Evolutionary conservation across 2,329 filamentous ascomycete genomes (phyloP).

Genomic region (Sclerotinia trifoliorum): DNA sequence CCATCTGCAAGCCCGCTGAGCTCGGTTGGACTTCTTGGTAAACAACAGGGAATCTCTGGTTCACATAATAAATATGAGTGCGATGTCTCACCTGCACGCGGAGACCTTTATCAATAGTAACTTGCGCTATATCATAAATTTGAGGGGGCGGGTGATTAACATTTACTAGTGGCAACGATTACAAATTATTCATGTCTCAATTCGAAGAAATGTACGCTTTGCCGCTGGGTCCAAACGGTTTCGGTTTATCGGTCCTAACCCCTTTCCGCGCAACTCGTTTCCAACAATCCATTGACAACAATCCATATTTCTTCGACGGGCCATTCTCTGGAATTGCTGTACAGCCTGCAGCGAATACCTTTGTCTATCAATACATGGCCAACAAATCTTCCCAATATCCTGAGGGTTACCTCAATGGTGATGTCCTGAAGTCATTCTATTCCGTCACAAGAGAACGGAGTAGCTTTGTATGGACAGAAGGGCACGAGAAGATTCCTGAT

Average conservation of each 20-base stretch:
- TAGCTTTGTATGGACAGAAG: conserved; percentile 26
- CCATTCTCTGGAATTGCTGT: conserved; percentile 49
- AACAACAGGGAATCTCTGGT: conserved; percentile 49
- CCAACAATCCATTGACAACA: conserved; percentile 36
- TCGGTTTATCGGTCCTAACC: conserved; percentile 45
- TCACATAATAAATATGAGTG: conserved; percentile 56
- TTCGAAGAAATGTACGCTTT: conserved; percentile 50
- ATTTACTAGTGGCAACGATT: conserved; percentile 47
- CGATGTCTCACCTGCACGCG: conserved; percentile 52
- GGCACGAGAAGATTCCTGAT: conserved; percentile 30
- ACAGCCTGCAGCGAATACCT: conserved; percentile 35
- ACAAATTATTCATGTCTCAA: conserved; percentile 51
- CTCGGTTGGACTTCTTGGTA: conserved; percentile 38
- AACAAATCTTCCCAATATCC: conserved; percentile 39
- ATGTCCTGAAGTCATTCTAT: conserved; percentile 31
- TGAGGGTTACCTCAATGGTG: conserved; percentile 36
- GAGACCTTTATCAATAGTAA: conserved; percentile 49
- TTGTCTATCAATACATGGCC: conserved; percentile 38
- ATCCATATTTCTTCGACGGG: conserved; percentile 54
- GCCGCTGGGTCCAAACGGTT: conserved; percentile 42
- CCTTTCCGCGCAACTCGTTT: conserved; percentile 48
- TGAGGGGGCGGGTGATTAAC: neutral
- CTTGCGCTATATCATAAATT: neutral
- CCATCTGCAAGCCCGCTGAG: conserved; percentile 37
- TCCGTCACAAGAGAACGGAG: conserved; percentile 27